Evolutionary conservation across 1,139 yeast genomes (phyloP), one percentile per base, ranked within the genome.

Genomic region (Blastobotrys illinoisensis): DNA sequence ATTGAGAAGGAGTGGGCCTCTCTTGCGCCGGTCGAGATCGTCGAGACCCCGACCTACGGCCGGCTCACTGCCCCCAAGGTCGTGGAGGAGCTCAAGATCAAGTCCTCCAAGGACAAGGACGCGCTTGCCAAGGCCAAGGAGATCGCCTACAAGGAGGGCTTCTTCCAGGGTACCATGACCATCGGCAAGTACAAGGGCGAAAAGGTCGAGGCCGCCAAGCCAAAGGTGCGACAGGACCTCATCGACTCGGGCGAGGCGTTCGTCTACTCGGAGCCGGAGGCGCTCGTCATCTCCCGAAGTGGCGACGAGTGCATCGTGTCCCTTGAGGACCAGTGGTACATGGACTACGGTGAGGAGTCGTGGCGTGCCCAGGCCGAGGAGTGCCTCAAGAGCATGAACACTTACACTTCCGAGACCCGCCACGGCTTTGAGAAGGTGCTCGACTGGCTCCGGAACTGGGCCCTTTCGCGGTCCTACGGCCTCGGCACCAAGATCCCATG

Each of bases 381-480:
- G 64, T 87, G 96, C 71, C 80, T 95, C 62, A 79, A 77, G 48
- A 70, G 73, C 61, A 85, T 95, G 95, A 82, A 88, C 72, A 81
- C 95, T 19, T 93, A 81, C 76, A 79, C 86, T 53, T 78, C 85
- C 55, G 99, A 93, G 76, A 88, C 96, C 53, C 82, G 88, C 69
- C 83, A 93, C 67, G 97, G 95, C 6, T 91, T 93, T 67, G 97
- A 91, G 74, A 93, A 91, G 73, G 96, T 88, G 56, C 79, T 95
- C 64, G 95, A 86, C 63, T 95, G 99, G 99, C 82, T 95, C 69
- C 88, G 87, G 76, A 91, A 90, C 76, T 95, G 99, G 99, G 99
- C 99, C 53, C 88, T 95, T 59, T 88, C 96, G 57, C 88, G 99
- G 79, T 86, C 95, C 60, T 95, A 88, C 66, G 99, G 99, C 70